Evolutionary conservation across 371 early-diverging fungal genomes (phyloP).

Genomic region (Apophysomyces trapeziformis): DNA sequence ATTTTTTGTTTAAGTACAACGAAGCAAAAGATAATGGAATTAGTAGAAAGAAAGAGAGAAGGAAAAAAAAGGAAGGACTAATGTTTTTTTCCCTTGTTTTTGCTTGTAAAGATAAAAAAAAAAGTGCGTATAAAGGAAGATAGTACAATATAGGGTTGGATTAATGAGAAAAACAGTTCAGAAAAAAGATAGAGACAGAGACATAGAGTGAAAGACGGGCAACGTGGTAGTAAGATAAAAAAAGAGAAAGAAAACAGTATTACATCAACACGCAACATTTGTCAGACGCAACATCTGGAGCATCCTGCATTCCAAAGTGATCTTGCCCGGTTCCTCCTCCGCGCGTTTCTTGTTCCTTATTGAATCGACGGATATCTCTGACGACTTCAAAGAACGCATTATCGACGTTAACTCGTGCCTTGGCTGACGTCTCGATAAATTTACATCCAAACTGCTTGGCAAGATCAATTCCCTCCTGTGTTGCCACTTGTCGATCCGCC

Average conservation of each 20-base stretch:
- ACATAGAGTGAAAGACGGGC: neutral
- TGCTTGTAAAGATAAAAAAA: slow-evolving; percentile 4
- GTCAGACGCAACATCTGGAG: slow-evolving; percentile 22
- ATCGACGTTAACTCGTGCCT: slow-evolving; percentile 87
- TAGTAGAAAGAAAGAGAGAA: no score
- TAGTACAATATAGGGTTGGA: slow-evolving; percentile 7
- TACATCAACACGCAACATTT: slow-evolving; percentile 31
- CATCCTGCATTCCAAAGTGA: slow-evolving; percentile 23
- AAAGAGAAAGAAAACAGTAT: neutral
- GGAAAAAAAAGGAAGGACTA: slow-evolving; percentile 3
- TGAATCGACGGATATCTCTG: slow-evolving; percentile 79
- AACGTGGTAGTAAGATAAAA: neutral
- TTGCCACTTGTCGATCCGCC: slow-evolving; percentile 78
- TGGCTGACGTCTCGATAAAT: slow-evolving; percentile 92
- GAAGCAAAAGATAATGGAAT: neutral
- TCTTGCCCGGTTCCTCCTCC: slow-evolving; percentile 13
- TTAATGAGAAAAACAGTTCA: slow-evolving; percentile 4
- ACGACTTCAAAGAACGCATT: slow-evolving; percentile 90
- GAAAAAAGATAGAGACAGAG: slow-evolving; percentile 4
- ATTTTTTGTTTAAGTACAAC: slow-evolving; percentile 1
- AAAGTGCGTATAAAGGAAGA: slow-evolving; percentile 8
- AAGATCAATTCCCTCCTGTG: slow-evolving; percentile 82
- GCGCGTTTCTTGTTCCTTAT: slow-evolving; percentile 55
- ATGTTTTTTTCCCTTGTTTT: neutral
- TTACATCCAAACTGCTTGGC: slow-evolving; percentile 77